Evolutionary conservation across 192 early-diverging fungal genomes (phyloP).

Genomic region (Rhizophagus clarus): DNA sequence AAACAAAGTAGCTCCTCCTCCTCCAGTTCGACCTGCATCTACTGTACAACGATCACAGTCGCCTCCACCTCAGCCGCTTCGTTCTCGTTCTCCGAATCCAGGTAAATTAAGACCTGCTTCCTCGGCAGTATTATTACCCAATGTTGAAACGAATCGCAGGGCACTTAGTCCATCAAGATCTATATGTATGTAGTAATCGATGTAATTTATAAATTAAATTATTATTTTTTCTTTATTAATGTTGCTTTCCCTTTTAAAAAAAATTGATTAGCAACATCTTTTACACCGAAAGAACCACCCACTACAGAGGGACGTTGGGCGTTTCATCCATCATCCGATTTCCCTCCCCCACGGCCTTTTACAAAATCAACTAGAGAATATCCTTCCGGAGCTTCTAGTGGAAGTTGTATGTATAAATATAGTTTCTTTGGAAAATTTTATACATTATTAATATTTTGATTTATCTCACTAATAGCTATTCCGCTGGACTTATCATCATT

Average conservation of each 20-base stretch:
- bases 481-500: background rate
- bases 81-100: constrained; percentile 23
- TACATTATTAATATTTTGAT: background rate
- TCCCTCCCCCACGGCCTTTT: constrained; percentile 38
- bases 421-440: background rate
- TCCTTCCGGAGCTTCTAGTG: background rate
- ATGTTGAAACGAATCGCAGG: background rate
- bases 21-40: constrained; percentile 7
- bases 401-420: background rate
- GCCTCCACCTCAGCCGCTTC: constrained; percentile 19
- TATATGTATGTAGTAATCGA: background rate
- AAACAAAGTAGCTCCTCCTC: constrained; percentile 30
- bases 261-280: background rate
- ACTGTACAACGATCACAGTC: constrained; percentile 16
- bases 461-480: background rate
- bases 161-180: background rate
- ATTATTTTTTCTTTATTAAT: constrained; percentile 9
- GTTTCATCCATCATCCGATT: constrained; percentile 39
- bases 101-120: constrained; percentile 34
- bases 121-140: background rate
- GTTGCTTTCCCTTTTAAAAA: background rate
- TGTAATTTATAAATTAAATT: background rate
- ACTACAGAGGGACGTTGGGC: constrained; percentile 49
- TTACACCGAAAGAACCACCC: constrained; percentile 39
- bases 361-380: background rate